A percentile compares a stretch with the other conserved stretches of the same genome.
Conservation (phyloP, 768 basidiomycete species). For the Rubroboletus satanas region DNA sequence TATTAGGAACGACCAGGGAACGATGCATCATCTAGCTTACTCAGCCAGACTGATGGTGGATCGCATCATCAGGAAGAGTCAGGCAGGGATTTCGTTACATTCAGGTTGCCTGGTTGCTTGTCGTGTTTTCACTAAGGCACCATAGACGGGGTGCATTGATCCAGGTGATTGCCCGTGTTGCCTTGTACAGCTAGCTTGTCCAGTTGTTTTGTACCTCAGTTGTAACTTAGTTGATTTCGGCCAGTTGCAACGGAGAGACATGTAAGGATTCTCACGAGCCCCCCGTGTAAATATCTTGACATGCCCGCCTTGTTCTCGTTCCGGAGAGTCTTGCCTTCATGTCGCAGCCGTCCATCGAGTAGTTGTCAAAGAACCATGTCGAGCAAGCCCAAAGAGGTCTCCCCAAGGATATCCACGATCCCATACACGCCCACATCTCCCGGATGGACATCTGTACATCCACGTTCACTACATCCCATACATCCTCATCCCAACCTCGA, state of each 20-base stretch:
- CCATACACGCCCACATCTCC: conserved; percentile 15
- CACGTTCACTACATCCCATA: conserved; percentile 21
- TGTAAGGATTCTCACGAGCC: background rate
- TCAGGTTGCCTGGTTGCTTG: background rate
- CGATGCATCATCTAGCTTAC: background rate
- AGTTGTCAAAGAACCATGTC: background rate
- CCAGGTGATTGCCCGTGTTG: no score
- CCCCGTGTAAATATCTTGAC: background rate
- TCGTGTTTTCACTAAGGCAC: background rate
- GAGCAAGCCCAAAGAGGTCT: background rate
- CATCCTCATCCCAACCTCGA: conserved; percentile 10
- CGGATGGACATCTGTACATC: conserved; percentile 19
- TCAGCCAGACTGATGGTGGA: background rate
- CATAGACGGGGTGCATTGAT: background rate
- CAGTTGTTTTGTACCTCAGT: no score
- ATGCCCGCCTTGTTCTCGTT: background rate
- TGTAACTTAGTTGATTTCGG: no score
- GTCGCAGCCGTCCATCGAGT: background rate
- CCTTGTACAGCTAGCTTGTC: no score
- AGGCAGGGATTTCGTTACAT: background rate
- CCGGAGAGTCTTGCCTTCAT: background rate
- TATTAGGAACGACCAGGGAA: background rate
- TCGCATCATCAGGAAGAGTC: background rate
- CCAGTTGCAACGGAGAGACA: no score
- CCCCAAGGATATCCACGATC: conserved; percentile 13